Percentiles rank a stretch among this genome's conserved stretches.
Conservation (phyloP, 345 rosid species). For the Bruguiera sexangula region DNA sequence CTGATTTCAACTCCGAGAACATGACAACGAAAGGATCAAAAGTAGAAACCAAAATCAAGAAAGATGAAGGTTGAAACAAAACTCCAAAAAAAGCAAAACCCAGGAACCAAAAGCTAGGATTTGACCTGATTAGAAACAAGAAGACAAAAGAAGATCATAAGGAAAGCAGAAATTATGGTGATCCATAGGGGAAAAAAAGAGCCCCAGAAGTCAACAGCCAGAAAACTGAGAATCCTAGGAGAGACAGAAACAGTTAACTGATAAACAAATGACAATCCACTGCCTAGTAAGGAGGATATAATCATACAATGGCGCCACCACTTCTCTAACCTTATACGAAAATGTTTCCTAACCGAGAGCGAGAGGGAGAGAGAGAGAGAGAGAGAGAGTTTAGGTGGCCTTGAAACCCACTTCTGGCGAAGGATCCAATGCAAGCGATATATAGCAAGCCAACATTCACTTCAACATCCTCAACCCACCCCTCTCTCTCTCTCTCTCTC, state of each 20-base stretch:
- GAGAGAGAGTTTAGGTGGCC: slow-evolving; percentile 19
- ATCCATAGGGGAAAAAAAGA: neutral
- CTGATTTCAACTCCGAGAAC: slow-evolving; percentile 24
- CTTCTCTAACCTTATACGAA: slow-evolving; percentile 7
- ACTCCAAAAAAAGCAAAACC: neutral
- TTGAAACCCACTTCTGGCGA: slow-evolving; percentile 46
- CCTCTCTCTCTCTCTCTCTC: neutral
- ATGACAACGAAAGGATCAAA: slow-evolving; percentile 7
- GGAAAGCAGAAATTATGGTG: neutral
- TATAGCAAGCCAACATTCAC: slow-evolving; percentile 16
- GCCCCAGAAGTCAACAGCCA: neutral
- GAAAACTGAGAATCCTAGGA: slow-evolving; percentile 5
- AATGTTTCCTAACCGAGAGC: slow-evolving; percentile 7
- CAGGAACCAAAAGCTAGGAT: neutral
- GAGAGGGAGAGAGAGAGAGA: slow-evolving; percentile 6
- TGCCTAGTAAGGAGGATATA: neutral
- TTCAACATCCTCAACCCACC: neutral
- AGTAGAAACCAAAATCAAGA: no score
- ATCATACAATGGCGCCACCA: neutral
- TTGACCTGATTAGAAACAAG: neutral
- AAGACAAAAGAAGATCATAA: neutral
- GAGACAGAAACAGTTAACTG: neutral
- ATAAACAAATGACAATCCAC: neutral
- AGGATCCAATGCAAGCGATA: slow-evolving; percentile 76
- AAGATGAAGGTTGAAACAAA: no score